A percentile compares a stretch with the other conserved stretches of the same genome.
These are phyloP conservation scores for Orychophragmus violaceus DNA, from an alignment of 345 rosid genomes.

Conservation along the genomic window DNA sequence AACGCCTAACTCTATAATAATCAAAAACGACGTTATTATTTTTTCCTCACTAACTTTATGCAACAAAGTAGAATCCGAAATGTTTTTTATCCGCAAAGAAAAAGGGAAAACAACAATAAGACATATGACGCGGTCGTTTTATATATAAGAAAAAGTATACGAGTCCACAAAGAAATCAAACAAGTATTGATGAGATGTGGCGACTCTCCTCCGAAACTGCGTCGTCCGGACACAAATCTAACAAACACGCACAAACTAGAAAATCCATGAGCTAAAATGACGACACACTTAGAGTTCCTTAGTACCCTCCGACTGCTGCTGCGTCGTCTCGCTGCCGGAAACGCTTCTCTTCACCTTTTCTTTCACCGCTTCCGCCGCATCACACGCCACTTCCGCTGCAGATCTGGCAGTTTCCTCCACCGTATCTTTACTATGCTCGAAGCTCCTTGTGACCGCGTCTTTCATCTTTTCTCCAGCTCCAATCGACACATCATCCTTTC, in stretches of 20 bases:
- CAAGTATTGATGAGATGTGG: background rate
- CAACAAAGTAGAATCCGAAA: no score
- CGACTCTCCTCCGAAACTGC: background rate
- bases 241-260: background rate
- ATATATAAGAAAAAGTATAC: background rate
- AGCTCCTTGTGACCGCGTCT: conserved; percentile 30
- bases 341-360: conserved; percentile 18
- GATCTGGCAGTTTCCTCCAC: conserved; percentile 34
- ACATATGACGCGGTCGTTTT: background rate
- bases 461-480: conserved; percentile 25
- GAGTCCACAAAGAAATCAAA: background rate
- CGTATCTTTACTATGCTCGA: conserved; percentile 24
- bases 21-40: no score
- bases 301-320: background rate
- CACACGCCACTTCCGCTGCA: conserved; percentile 24
- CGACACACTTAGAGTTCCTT: conserved; percentile 12
- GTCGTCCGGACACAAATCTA: background rate
- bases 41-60: no score
- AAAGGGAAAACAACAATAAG: no score
- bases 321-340: background rate
- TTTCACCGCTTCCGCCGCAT: conserved; percentile 12
- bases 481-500: conserved; percentile 10
- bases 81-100: no score
- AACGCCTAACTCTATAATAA: no score
- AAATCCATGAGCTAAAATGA: background rate